Evolutionary conservation across 176 grass and related monocot species (phyloP).

Genomic region (Miscanthus lutarioriparius): DNA sequence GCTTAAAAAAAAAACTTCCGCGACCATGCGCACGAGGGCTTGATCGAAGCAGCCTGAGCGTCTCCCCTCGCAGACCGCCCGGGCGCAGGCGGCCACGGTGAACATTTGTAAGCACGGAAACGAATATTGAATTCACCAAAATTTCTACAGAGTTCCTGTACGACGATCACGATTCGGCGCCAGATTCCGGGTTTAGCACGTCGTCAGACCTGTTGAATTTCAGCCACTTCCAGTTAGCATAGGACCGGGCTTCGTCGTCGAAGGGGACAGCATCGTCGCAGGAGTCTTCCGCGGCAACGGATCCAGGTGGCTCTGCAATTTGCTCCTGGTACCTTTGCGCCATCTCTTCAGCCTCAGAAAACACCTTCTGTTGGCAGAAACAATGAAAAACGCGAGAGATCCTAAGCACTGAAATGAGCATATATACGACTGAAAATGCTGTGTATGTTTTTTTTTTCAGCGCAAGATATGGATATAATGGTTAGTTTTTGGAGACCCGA

Average conservation of each 20-base stretch:
- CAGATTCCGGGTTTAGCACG: neutral
- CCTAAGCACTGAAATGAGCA: neutral
- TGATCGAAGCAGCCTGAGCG: too few species aligned
- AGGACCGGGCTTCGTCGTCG: constrained; percentile 55
- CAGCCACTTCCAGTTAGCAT: constrained; percentile 81
- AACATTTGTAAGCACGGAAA: neutral
- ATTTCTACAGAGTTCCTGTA: neutral
- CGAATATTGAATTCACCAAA: constrained; percentile 12
- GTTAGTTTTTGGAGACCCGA: neutral
- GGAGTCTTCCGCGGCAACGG: neutral
- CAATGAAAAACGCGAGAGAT: neutral
- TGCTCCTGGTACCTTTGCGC: constrained; percentile 50
- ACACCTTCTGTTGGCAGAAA: constrained; percentile 57
- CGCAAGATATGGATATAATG: neutral
- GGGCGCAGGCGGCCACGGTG: neutral
- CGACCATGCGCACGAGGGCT: too few species aligned
- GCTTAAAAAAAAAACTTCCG: too few species aligned
- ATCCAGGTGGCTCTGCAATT: constrained; percentile 26
- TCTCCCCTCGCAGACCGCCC: neutral
- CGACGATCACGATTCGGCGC: neutral
- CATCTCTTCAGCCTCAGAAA: constrained; percentile 73
- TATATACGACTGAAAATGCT: neutral
- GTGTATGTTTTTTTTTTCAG: neutral
- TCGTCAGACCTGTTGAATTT: constrained; percentile 47
- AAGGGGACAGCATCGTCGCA: constrained; percentile 32